phyloP scores from a whole-genome alignment of 495 filamentous ascomycete species.

The Symbiotaphrina buchneri region DNA sequence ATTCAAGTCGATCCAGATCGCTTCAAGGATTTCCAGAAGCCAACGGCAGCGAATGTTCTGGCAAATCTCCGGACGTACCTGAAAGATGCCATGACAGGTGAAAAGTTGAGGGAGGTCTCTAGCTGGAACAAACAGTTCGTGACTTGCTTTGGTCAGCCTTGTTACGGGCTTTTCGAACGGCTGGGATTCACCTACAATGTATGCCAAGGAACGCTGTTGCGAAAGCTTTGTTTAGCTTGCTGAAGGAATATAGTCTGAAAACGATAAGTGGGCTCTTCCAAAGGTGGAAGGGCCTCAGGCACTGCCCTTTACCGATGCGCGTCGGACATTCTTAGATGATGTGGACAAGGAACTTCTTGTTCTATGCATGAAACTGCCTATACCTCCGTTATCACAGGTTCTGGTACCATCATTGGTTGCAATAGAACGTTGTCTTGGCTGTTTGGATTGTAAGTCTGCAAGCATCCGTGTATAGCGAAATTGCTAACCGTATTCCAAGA shows the following conservation, averaged over 20 bases:
- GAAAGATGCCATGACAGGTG: constrained; percentile 24
- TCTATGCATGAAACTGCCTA: no score
- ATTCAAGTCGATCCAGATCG: constrained; percentile 31
- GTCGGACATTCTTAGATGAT: constrained; percentile 29
- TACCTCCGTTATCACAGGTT: no score
- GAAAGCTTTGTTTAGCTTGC: no score
- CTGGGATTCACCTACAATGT: constrained; percentile 33
- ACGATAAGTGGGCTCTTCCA: constrained; percentile 2
- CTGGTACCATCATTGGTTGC: no score
- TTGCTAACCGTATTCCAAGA: no score
- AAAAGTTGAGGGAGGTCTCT: constrained; percentile 29
- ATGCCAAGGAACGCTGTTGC: constrained; percentile 1
- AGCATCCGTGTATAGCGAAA: constrained; percentile 1
- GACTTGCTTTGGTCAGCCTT: constrained; percentile 40
- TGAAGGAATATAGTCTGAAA: no score
- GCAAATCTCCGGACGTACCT: constrained; percentile 37
- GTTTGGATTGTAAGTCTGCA: constrained; percentile 20
- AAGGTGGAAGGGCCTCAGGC: constrained; percentile 10
- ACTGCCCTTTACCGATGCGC: constrained; percentile 20
- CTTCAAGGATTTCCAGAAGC: constrained; percentile 25
- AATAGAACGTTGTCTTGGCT: constrained; percentile 23
- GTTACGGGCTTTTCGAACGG: constrained; percentile 35
- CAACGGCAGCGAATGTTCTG: constrained; percentile 25
- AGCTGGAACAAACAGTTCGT: constrained; percentile 50
- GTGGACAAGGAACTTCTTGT: constrained; percentile 23